A percentile compares a stretch with the other conserved stretches of the same genome.
These are phyloP conservation scores for Diplogelasinospora grovesii DNA, from an alignment of 495 filamentous ascomycete genomes.

Conservation along the genomic window DNA sequence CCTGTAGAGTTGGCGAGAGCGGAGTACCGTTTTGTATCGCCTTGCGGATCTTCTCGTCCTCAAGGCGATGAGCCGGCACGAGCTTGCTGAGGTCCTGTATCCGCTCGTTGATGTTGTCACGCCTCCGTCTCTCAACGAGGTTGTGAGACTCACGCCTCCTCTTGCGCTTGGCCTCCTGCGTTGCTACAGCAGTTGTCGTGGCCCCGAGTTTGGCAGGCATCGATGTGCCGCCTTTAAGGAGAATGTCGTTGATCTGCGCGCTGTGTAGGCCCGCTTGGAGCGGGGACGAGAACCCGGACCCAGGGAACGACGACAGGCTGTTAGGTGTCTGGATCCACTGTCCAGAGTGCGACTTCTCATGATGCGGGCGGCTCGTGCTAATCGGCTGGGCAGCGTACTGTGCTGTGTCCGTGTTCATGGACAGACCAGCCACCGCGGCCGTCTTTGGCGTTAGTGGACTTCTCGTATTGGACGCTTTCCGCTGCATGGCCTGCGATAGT, in stretches of 20 bases:
- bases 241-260: constrained; percentile 43
- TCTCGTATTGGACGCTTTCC: constrained; percentile 60
- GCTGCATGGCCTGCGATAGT: constrained; percentile 55
- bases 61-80: constrained; percentile 84
- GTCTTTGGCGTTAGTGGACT: constrained; percentile 80
- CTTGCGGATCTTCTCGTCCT: constrained; percentile 95
- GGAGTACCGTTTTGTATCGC: constrained; percentile 85
- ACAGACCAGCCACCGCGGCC: constrained; percentile 30
- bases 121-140: constrained; percentile 84
- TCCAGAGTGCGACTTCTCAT: constrained; percentile 74
- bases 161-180: constrained; percentile 89
- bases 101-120: constrained; percentile 97
- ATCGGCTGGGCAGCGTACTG: constrained; percentile 68
- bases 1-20: constrained; percentile 69
- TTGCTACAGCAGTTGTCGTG: constrained; percentile 45
- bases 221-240: constrained; percentile 48
- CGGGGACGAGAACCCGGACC: constrained; percentile 75
- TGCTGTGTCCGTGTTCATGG: constrained; percentile 31
- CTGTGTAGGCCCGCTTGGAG: constrained; percentile 41
- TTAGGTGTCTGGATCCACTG: constrained; percentile 74
- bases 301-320: constrained; percentile 70
- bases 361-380: constrained; percentile 55
- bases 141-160: constrained; percentile 92
- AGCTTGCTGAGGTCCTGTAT: constrained; percentile 94
- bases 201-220: constrained; percentile 49